Conservation (phyloP, 768 basidiomycete genomes). For the Tricholoma furcatifolium region DNA sequence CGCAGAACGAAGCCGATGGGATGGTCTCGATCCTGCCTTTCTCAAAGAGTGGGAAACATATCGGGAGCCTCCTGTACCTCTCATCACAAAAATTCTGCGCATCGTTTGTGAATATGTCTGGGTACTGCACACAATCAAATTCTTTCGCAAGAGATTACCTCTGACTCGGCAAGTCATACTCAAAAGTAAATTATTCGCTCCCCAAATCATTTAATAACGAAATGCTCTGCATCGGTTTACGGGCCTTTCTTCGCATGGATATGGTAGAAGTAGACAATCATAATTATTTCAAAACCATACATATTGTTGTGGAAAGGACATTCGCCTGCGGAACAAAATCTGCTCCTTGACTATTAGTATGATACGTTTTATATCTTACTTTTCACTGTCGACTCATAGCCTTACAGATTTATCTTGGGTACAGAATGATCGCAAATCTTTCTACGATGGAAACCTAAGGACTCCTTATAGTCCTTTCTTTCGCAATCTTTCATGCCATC, state of each 20-base stretch:
- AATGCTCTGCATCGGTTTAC: no score
- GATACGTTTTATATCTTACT: constrained; percentile 17
- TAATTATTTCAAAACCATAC: constrained; percentile 54
- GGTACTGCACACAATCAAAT: no score
- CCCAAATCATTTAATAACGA: no score
- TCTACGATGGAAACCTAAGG: neutral
- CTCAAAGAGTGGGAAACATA: neutral
- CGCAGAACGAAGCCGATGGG: neutral
- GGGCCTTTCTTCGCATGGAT: no score
- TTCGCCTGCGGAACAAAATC: constrained; percentile 52
- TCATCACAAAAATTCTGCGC: no score
- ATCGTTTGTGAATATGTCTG: no score
- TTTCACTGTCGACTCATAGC: neutral
- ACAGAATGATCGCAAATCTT: neutral
- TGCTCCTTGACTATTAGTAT: constrained; percentile 69
- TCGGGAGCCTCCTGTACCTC: neutral
- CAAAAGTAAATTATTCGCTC: no score
- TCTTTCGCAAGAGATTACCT: no score
- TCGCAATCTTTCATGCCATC: constrained; percentile 43
- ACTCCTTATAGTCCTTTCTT: constrained; percentile 35
- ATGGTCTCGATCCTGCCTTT: neutral
- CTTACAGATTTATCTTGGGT: constrained; percentile 45
- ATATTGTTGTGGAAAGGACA: constrained; percentile 52
- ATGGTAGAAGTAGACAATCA: no score
- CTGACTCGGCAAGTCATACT: no score